Conservation (phyloP, 352 stramenopile species). For the Globisporangium radiosum region DNA sequence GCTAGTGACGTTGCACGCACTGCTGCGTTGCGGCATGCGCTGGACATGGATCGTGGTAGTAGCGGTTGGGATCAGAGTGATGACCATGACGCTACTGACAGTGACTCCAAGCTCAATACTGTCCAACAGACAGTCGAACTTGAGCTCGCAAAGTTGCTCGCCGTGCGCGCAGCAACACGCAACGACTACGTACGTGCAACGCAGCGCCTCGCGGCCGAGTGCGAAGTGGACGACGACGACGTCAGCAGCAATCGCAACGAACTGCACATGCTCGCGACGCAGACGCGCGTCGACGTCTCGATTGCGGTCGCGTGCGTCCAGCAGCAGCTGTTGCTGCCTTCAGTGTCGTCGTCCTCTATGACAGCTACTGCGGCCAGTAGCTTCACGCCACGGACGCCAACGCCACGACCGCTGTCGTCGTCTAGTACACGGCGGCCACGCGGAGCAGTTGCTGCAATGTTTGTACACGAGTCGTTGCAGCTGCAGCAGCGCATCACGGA, state of each 20-base stretch:
- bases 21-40: no score
- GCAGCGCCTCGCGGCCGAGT: slow-evolving; percentile 17
- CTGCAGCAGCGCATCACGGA: slow-evolving; percentile 27
- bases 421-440: background rate
- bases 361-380: background rate
- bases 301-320: slow-evolving; percentile 4
- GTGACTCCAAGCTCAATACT: no score
- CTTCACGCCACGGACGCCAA: slow-evolving; percentile 20
- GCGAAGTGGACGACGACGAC: slow-evolving; percentile 1
- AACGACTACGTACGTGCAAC: slow-evolving; percentile 16
- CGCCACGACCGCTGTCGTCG: slow-evolving; percentile 11
- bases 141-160: slow-evolving; percentile 20
- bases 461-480: slow-evolving; percentile 19
- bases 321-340: background rate
- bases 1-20: no score
- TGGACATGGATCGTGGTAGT: no score
- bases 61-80: no score
- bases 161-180: slow-evolving; percentile 19
- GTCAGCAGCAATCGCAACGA: background rate
- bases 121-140: slow-evolving; percentile 4
- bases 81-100: no score
- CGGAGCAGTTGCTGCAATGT: background rate
- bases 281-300: slow-evolving; percentile 12
- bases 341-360: background rate
- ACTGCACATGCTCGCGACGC: slow-evolving; percentile 14